Conservation (phyloP, 1,284 basidiomycete genomes). For the Tilletia setariae region DNA sequence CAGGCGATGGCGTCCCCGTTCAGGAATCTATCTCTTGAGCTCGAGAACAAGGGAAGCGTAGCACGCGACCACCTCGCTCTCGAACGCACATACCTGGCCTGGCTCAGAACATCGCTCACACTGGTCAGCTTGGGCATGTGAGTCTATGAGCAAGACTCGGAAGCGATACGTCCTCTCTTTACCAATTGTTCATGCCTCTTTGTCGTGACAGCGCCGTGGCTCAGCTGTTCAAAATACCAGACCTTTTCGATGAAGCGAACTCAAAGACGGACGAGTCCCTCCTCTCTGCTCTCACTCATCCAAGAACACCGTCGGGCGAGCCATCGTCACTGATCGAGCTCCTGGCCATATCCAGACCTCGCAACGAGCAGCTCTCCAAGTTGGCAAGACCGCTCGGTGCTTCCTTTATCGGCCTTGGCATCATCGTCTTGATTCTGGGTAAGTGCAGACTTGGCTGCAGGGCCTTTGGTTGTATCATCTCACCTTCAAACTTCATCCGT, state of each 20-base stretch:
- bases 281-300: background rate
- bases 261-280: background rate
- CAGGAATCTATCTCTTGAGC: background rate
- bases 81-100: conserved; percentile 54
- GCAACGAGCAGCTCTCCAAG: background rate
- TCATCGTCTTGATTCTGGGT: conserved; percentile 35
- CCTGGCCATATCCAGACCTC: background rate
- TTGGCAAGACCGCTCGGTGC: conserved; percentile 44
- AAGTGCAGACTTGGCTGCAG: background rate
- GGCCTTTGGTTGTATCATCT: background rate
- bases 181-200: background rate
- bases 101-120: conserved; percentile 52
- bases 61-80: conserved; percentile 54
- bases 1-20: too few relatives aligned
- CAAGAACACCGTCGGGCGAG: background rate
- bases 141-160: conserved; percentile 17
- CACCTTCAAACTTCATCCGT: background rate
- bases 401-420: conserved; percentile 40
- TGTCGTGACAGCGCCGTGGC: conserved; percentile 35
- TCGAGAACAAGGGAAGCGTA: conserved; percentile 44
- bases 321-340: background rate
- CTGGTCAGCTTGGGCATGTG: conserved; percentile 48
- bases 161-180: background rate
- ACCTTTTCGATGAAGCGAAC: conserved; percentile 11
- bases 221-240: conserved; percentile 50